A percentile compares a stretch with the other conserved stretches of the same genome.
Conservation (phyloP, 2,329 filamentous ascomycete genomes). For the Lecanicillium sp. region DNA sequence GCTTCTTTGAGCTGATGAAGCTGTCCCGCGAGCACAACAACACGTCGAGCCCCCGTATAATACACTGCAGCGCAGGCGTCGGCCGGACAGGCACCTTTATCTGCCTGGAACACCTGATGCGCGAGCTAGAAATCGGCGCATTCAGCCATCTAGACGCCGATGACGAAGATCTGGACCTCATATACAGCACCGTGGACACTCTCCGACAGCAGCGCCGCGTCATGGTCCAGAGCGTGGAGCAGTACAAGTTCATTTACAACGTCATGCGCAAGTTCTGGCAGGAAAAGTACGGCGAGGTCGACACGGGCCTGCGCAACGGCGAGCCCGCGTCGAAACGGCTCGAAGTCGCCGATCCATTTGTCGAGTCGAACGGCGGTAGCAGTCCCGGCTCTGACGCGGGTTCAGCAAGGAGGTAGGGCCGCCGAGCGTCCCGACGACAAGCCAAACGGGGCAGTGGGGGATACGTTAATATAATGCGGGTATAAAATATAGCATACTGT, state of each 20-base stretch:
- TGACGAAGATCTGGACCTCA: slow-evolving; percentile 44
- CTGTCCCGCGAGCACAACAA: slow-evolving; percentile 54
- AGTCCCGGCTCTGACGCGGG: slow-evolving; percentile 8
- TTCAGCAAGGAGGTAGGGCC: too few species aligned
- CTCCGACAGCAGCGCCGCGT: slow-evolving; percentile 82
- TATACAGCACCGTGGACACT: slow-evolving; percentile 71
- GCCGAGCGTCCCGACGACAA: too few species aligned
- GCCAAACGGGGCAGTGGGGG: too few species aligned
- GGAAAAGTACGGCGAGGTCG: slow-evolving; percentile 47
- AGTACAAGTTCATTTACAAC: slow-evolving; percentile 84
- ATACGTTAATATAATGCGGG: too few species aligned
- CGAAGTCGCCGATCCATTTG: slow-evolving; percentile 40
- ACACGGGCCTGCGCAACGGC: slow-evolving; percentile 22
- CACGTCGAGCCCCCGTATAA: slow-evolving; percentile 59
- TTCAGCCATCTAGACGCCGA: slow-evolving; percentile 36
- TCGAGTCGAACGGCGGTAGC: slow-evolving; percentile 13
- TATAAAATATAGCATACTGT: too few species aligned
- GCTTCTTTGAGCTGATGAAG: slow-evolving; percentile 62
- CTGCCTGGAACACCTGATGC: slow-evolving; percentile 82
- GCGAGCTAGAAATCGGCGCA: slow-evolving; percentile 70
- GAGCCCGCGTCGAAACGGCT: slow-evolving; percentile 47
- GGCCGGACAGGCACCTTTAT: slow-evolving; percentile 95
- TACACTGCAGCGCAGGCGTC: slow-evolving; percentile 87
- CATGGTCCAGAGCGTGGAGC: slow-evolving; percentile 88
- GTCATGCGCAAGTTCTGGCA: slow-evolving; percentile 70